Evolutionary conservation across 1,139 yeast species (phyloP).

Genomic region (Scheffersomyces quercinus): DNA sequence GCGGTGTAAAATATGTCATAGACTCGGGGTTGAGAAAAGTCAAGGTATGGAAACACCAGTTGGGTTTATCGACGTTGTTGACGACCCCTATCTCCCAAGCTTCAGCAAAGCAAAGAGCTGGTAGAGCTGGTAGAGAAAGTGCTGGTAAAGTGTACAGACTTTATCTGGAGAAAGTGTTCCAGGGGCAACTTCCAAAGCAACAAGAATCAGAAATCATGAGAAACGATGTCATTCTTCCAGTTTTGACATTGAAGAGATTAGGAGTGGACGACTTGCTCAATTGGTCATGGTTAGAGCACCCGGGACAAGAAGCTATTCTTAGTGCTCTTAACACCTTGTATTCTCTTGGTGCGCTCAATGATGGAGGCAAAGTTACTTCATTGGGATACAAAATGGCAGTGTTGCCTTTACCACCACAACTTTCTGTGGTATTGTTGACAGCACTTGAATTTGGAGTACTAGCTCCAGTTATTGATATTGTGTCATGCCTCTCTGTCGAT

Average conservation of each 20-base stretch:
- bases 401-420: slow-evolving; percentile 86
- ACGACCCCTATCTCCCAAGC: slow-evolving; percentile 94
- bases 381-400: slow-evolving; percentile 85
- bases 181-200: slow-evolving; percentile 58
- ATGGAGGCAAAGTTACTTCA: slow-evolving; percentile 70
- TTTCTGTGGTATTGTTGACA: slow-evolving; percentile 80
- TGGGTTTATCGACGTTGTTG: slow-evolving; percentile 85
- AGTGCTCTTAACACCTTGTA: slow-evolving; percentile 79
- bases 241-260: slow-evolving; percentile 76
- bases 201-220: slow-evolving; percentile 93
- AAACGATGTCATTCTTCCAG: slow-evolving; percentile 81
- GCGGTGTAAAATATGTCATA: slow-evolving; percentile 92
- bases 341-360: slow-evolving; percentile 76
- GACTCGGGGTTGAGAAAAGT: slow-evolving; percentile 93
- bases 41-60: slow-evolving; percentile 89
- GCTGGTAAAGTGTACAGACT: slow-evolving; percentile 84
- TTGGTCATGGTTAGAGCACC: slow-evolving; percentile 94
- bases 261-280: slow-evolving; percentile 81
- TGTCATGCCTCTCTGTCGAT: slow-evolving; percentile 90
- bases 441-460: slow-evolving; percentile 64
- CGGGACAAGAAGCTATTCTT: slow-evolving; percentile 74
- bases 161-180: slow-evolving; percentile 71
- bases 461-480: slow-evolving; percentile 77
- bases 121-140: slow-evolving; percentile 98
- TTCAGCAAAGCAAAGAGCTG: slow-evolving; percentile 92